Conservation (phyloP, 306 rosid species). For the Rosa persica region DNA sequence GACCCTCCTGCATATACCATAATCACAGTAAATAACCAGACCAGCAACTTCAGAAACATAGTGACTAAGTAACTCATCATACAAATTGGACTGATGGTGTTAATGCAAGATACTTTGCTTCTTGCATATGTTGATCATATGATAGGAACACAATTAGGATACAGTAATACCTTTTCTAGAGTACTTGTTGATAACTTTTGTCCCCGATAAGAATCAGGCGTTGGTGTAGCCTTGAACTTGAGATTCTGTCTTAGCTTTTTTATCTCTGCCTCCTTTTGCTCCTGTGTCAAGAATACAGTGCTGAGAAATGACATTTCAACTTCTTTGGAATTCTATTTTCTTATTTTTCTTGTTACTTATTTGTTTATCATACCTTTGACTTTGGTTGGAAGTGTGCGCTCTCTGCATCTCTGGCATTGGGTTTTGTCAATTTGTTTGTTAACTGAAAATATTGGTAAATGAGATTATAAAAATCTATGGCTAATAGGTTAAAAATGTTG, state of each 20-base stretch:
- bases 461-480: background rate
- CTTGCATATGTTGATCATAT: background rate
- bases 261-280: constrained; percentile 49
- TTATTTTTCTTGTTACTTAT: background rate
- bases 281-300: constrained; percentile 40
- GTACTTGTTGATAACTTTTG: constrained; percentile 45
- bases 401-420: constrained; percentile 40
- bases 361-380: constrained; percentile 48
- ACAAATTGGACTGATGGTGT: background rate
- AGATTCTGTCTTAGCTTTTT: constrained; percentile 44
- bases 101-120: background rate
- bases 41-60: background rate
- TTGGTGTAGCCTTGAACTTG: constrained; percentile 56
- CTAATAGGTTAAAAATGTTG: background rate
- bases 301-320: constrained; percentile 19
- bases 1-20: constrained; percentile 47
- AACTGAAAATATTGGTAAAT: constrained; percentile 27
- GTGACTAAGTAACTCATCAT: background rate
- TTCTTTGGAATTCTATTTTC: background rate
- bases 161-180: constrained; percentile 46
- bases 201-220: constrained; percentile 43
- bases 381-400: constrained; percentile 53
- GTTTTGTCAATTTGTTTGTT: constrained; percentile 46
- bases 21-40: background rate
- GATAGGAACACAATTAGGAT: background rate